Evolutionary conservation across 768 basidiomycete species (phyloP), one percentile per base, ranked within the genome.

Genomic region (Pleurotus giganteus): DNA sequence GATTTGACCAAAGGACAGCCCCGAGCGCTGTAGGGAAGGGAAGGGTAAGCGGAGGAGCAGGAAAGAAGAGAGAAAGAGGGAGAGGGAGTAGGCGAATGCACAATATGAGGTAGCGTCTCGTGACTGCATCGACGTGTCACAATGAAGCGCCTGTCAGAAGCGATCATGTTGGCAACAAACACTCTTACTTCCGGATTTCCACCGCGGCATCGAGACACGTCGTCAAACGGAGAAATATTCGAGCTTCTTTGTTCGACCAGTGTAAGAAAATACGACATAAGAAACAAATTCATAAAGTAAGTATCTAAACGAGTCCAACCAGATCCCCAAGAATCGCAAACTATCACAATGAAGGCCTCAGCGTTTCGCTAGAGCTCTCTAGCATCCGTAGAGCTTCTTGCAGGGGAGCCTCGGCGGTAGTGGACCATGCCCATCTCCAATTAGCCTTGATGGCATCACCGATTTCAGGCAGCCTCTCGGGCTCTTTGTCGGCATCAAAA

Each of bases 121-220:
- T 71, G 70, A 70, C 61, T 58, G 37, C 36, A 65, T 70, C 65
- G 68, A 71, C 69, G 69, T 72, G 74, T 75, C 75, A 74, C 64
- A 63, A 56, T 54, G 11, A 26, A 7, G 9, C 19, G 28, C 23
- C 11, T 31, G n/a, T 39, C 42, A 42, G 42, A 58, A 61, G 57
- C 55, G 52, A 44, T 54, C 5, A 57, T 59, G 24, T 21, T 31
- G 9, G 45, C 50, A 23, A 21, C 24, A 47, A 21, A 27, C 13
- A 27, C 13, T 17, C 24, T 28, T 50, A 67, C 66, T 60, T 65
- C 61, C 57, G 61, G 55, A 31, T 21, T 47, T 49, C 42, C 19
- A 26, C 36, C 24, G 12, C 19, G 58, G 51, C 34, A 9, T 36
- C 34, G 3, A 36, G 11, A 49, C 47, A 49, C 47, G 29, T 49